These are phyloP conservation scores for Trichoderma cornu-damae DNA, from an alignment of 2,329 filamentous ascomycete genomes.

Conservation along the genomic window DNA sequence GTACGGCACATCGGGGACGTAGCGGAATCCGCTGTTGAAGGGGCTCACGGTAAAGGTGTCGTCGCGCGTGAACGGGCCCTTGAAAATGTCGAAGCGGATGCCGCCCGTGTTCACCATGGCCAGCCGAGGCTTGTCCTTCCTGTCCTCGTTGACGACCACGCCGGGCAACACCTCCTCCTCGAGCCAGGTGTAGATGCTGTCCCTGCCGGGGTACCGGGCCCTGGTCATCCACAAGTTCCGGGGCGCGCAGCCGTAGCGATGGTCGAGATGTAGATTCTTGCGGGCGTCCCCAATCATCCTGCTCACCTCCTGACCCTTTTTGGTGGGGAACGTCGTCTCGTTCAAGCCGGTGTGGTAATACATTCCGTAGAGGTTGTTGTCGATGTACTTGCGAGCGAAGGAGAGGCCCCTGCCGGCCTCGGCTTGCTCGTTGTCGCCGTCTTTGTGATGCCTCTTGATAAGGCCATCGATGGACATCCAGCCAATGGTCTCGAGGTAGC, in stretches of 20 bases:
- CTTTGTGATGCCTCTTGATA: conserved; percentile 29
- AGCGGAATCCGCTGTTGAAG: conserved; percentile 74
- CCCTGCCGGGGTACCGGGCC: conserved; percentile 63
- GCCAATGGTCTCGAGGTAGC: conserved; percentile 92
- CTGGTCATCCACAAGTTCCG: conserved; percentile 76
- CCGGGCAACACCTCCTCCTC: conserved; percentile 68
- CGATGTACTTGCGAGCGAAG: conserved; percentile 81
- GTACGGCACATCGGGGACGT: conserved; percentile 77
- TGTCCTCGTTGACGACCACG: conserved; percentile 52
- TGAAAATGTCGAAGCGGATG: conserved; percentile 92
- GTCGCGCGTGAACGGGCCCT: conserved; percentile 84
- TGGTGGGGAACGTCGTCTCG: conserved; percentile 67
- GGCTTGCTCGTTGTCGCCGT: conserved; percentile 22
- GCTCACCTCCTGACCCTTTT: conserved; percentile 67
- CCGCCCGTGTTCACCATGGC: conserved; percentile 84
- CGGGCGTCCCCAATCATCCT: conserved; percentile 64
- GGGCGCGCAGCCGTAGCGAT: conserved; percentile 77
- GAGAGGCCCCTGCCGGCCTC: conserved; percentile 39
- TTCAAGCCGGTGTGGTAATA: conserved; percentile 75
- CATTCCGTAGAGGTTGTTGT: conserved; percentile 85
- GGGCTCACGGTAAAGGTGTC: conserved; percentile 82
- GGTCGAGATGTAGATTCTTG: conserved; percentile 64
- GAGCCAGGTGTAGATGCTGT: conserved; percentile 80
- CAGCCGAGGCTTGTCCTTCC: conserved; percentile 59
- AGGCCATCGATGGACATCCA: conserved; percentile 80